These are phyloP conservation scores for Secale cereale DNA, from an alignment of 176 grass and related monocot genomes.

Conservation along the genomic window DNA sequence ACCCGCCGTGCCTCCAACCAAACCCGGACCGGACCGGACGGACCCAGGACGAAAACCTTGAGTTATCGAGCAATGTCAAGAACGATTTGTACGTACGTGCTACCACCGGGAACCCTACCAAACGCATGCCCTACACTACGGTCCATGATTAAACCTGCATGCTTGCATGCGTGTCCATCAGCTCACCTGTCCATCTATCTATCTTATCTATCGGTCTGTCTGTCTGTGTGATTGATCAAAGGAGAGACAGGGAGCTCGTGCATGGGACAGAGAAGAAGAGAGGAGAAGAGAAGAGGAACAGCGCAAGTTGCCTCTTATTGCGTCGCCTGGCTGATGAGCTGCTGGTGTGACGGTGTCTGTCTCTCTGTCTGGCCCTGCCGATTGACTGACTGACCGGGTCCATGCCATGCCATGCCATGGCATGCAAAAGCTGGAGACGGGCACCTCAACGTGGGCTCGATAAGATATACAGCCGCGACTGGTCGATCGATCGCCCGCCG, in stretches of 20 bases:
- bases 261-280: neutral
- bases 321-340: neutral
- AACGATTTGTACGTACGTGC: neutral
- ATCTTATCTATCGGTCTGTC: neutral
- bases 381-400: neutral
- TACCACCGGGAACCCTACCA: no score
- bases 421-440: neutral
- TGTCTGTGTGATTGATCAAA: neutral
- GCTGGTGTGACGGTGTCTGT: neutral
- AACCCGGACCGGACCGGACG: neutral
- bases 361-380: neutral
- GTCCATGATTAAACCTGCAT: neutral
- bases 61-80: constrained; percentile 8
- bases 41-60: neutral
- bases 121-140: neutral
- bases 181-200: neutral
- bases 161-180: neutral
- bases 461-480: neutral
- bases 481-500: neutral
- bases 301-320: neutral
- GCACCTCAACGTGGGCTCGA: neutral
- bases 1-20: neutral
- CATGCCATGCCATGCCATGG: no score
- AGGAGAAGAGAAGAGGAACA: neutral
- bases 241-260: neutral